These are phyloP conservation scores for Corymbia maculata DNA, from an alignment of 345 rosid species.

Conservation along the genomic window DNA sequence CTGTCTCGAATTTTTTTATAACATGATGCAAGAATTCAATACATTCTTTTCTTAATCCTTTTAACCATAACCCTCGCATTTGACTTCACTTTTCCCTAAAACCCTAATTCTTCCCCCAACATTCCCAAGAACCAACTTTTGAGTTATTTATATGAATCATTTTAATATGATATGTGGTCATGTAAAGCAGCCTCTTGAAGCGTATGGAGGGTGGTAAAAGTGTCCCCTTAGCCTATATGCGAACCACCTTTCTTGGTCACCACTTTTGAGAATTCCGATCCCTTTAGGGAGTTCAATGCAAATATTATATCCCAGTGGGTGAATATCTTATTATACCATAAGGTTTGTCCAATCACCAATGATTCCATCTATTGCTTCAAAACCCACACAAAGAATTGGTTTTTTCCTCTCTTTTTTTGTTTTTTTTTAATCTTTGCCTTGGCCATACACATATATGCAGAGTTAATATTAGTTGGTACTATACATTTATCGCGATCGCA, in stretches of 20 bases:
- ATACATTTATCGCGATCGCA: background rate
- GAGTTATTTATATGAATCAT: background rate
- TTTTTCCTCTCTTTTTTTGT: background rate
- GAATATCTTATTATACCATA: background rate
- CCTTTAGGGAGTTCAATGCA: background rate
- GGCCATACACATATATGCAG: background rate
- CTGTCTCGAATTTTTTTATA: background rate
- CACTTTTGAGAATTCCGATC: background rate
- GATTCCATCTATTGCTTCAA: background rate
- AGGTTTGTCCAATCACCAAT: background rate
- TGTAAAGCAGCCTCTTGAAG: conserved; percentile 8
- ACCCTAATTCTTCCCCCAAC: background rate
- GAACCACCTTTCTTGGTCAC: background rate
- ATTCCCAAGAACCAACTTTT: conserved; percentile 1
- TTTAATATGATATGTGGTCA: background rate
- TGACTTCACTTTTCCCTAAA: conserved; percentile 2
- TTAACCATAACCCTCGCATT: conserved; percentile 14
- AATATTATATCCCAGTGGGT: background rate
- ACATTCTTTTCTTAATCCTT: conserved; percentile 5
- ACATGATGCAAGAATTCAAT: conserved; percentile 5
- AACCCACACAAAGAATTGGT: background rate
- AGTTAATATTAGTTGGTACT: background rate
- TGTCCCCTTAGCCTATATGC: background rate
- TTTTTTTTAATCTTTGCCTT: background rate
- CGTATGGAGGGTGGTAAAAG: background rate